A percentile compares a stretch with the other conserved stretches of the same genome.
Evolutionary conservation across 23 red algal genomes (phyloP).

Genomic region (Pyropia yezoensis): DNA sequence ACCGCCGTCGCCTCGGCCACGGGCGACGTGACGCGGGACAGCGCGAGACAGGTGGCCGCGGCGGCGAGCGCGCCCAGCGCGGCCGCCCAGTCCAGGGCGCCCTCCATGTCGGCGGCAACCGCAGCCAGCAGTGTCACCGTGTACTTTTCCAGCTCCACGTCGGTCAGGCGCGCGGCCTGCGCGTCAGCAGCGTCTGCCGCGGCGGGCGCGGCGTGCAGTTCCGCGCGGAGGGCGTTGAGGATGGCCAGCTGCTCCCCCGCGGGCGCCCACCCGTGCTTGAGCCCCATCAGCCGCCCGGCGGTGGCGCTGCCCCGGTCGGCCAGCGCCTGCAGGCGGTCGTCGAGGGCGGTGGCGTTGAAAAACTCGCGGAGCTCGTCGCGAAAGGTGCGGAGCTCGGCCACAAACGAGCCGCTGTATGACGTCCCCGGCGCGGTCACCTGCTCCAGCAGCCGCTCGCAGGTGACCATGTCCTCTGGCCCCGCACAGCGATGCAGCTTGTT

Average conservation of each 20-base stretch:
- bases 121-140: slow-evolving; percentile 34
- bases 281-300: slow-evolving; percentile 10
- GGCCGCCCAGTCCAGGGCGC: slow-evolving; percentile 12
- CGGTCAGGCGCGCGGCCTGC: slow-evolving; percentile 45
- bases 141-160: slow-evolving; percentile 44
- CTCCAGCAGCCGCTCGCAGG: slow-evolving; percentile 31
- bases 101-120: slow-evolving; percentile 35
- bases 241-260: slow-evolving; percentile 38
- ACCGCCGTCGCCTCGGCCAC: slow-evolving; percentile 19
- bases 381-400: slow-evolving; percentile 45
- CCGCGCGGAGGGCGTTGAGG: slow-evolving; percentile 27
- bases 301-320: background rate
- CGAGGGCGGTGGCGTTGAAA: slow-evolving; percentile 58
- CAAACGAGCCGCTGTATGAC: slow-evolving; percentile 22
- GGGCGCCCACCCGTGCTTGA: slow-evolving; percentile 13
- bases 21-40: slow-evolving; percentile 27
- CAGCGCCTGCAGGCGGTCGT: slow-evolving; percentile 40
- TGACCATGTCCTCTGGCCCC: slow-evolving; percentile 66
- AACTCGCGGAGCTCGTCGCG: slow-evolving; percentile 44
- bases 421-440: slow-evolving; percentile 17
- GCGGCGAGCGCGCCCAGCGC: slow-evolving; percentile 16
- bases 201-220: slow-evolving; percentile 14
- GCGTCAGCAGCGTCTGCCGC: slow-evolving; percentile 22
- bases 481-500: slow-evolving; percentile 82
- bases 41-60: slow-evolving; percentile 15